Conservation (phyloP, 2,329 filamentous ascomycete genomes). For the Reticulascus tulasneorum region DNA sequence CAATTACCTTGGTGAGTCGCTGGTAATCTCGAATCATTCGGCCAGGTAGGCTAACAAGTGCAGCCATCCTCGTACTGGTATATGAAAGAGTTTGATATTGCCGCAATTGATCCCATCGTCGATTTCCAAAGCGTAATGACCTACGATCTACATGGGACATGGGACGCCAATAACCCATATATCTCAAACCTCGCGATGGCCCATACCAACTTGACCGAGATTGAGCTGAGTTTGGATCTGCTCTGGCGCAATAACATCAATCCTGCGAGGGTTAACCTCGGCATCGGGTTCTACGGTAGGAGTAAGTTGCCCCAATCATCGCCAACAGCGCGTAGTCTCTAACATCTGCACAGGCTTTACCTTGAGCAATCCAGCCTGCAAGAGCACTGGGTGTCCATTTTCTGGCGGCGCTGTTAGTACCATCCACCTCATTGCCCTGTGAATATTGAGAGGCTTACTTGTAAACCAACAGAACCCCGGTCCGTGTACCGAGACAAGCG, state of each 20-base stretch:
- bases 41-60: too few species aligned
- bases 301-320: too few species aligned
- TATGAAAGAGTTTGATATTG: conserved; percentile 21
- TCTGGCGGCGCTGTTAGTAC: conserved; percentile 1
- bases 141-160: conserved; percentile 14
- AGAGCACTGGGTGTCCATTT: conserved; percentile 15
- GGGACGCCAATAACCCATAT: conserved; percentile 21
- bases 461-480: conserved; percentile 13
- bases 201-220: conserved; percentile 9
- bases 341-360: too few species aligned
- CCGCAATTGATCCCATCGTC: conserved; percentile 17
- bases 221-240: conserved; percentile 25
- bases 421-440: too few species aligned
- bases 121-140: conserved; percentile 36
- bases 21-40: too few species aligned
- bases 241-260: conserved; percentile 42
- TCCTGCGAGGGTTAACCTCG: conserved; percentile 36
- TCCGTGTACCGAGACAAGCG: conserved; percentile 18
- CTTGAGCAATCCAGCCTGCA: conserved; percentile 14
- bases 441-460: too few species aligned
- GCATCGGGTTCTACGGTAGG: conserved; percentile 15
- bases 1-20: too few species aligned
- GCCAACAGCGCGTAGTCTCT: too few species aligned
- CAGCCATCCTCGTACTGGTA: conserved; percentile 25
- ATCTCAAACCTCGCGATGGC: not conserved